These are phyloP conservation scores for Colletotrichum falcatum DNA, from an alignment of 2,329 filamentous ascomycete genomes.

Conservation along the genomic window DNA sequence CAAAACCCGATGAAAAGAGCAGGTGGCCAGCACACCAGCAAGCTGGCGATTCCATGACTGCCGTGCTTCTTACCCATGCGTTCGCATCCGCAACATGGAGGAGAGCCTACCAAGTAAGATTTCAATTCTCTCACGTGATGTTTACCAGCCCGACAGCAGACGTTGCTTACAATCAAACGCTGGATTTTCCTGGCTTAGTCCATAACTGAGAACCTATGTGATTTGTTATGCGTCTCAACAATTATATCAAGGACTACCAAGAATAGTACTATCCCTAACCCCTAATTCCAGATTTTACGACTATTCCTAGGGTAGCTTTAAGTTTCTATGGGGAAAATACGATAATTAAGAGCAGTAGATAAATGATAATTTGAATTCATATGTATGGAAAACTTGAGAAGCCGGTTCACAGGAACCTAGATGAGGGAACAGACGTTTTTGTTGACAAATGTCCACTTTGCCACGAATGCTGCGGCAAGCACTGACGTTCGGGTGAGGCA, in stretches of 20 bases:
- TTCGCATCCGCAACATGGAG: neutral
- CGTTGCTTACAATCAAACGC: neutral
- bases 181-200: neutral
- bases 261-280: too few relatives aligned
- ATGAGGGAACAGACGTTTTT: too few relatives aligned
- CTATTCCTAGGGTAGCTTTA: too few relatives aligned
- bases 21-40: neutral
- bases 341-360: too few relatives aligned
- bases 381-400: too few relatives aligned
- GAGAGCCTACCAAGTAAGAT: neutral
- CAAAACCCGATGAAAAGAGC: neutral
- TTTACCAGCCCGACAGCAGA: neutral
- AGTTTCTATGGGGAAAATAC: too few relatives aligned
- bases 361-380: too few relatives aligned
- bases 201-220: too few relatives aligned
- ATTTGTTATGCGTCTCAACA: too few relatives aligned
- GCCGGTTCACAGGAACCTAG: too few relatives aligned
- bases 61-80: neutral
- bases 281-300: too few relatives aligned
- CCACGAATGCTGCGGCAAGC: slow-evolving; percentile 23
- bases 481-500: slow-evolving; percentile 17
- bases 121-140: neutral
- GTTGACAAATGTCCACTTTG: slow-evolving; percentile 30
- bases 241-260: too few relatives aligned
- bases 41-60: neutral